Base-by-base conservation (phyloP, 2,329 filamentous ascomycete genomes). In the Exophiala sp. region DNA sequence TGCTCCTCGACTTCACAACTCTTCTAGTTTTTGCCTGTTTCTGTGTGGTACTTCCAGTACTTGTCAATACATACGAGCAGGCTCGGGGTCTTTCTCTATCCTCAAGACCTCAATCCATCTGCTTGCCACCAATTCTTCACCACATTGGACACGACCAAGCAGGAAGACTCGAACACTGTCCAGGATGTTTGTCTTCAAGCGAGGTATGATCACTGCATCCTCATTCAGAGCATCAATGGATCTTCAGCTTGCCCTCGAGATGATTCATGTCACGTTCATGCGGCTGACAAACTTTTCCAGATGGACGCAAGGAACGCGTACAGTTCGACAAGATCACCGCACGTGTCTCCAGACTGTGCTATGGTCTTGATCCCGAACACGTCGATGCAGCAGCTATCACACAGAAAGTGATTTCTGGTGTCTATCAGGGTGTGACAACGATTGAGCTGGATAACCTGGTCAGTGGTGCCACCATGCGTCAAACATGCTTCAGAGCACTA, bases 321-420 rank as follows among this genome's bases (percentile, higher is more conserved):
- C 93, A 98, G 72, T 98, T 98, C 77, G 93, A 98, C 80, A 98
- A 98, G 78, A 98, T 98, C 81, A 97, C 93, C 66, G 93, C 93
- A 64, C 89, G 93, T 72, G 93, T 98, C 62, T 97, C 93, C 40
- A 83, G 93, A 65, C 79, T 98, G 66, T 98, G 93, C 80, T 98
- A 98, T 71, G 91, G 91, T 60, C 85, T 98, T 52, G 93, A 98
- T 68, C 81, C 86, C 43, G 91, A 87, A 62, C 93, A 98, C 76
- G 88, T 98, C 65, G 93, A 98, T 73, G 88, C 93, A 49, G 93
- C 94, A 60, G 89, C 91, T 65, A 98, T 98, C 68, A 98, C 93
- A 53, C 90, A 95, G 75, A 98, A 97, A 74, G 93, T 98, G 71
- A 98, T 98, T 69, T 95, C 91, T 65, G 93, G 93, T 77, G 93